These are phyloP conservation scores for Begonia masoniana DNA, from an alignment of 306 rosid species.

Conservation along the genomic window DNA sequence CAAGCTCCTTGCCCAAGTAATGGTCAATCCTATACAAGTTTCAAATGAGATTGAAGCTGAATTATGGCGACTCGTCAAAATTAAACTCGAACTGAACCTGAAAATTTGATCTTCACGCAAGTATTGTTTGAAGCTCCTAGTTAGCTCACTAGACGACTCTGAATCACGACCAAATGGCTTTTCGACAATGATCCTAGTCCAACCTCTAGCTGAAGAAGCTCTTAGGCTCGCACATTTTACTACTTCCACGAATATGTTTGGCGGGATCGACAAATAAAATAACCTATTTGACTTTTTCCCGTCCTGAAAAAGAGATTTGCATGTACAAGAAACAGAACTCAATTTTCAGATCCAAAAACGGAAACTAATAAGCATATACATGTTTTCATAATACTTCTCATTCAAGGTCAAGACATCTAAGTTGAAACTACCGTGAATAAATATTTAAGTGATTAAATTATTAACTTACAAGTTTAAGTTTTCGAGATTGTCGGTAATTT, in stretches of 20 bases:
- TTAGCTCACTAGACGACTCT: slow-evolving; percentile 73
- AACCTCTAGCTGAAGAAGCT: slow-evolving; percentile 76
- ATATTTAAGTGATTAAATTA: too few species aligned
- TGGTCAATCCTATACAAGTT: slow-evolving; percentile 70
- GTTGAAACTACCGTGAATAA: too few species aligned
- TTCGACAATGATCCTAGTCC: slow-evolving; percentile 96
- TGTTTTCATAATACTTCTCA: too few species aligned
- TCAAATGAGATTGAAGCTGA: slow-evolving; percentile 7
- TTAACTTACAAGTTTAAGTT: too few species aligned
- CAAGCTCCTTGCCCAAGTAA: slow-evolving; percentile 98
- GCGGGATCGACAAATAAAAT: slow-evolving; percentile 85
- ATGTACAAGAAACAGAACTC: background rate
- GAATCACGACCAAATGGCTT: slow-evolving; percentile 95
- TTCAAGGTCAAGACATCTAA: too few species aligned
- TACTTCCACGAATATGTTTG: slow-evolving; percentile 79
- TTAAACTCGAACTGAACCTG: slow-evolving; percentile 33
- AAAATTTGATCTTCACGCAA: slow-evolving; percentile 88
- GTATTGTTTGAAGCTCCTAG: slow-evolving; percentile 63
- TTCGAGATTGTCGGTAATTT: too few species aligned
- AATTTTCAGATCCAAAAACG: too few species aligned
- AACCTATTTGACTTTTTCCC: slow-evolving; percentile 70
- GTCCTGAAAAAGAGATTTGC: slow-evolving; percentile 34
- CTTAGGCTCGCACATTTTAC: slow-evolving; percentile 68
- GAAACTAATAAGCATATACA: too few species aligned
- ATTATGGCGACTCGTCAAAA: slow-evolving; percentile 5